Evolutionary conservation across 225 moss, liverwort and hornwort genomes (phyloP).

Genomic region (Asterella californica): DNA sequence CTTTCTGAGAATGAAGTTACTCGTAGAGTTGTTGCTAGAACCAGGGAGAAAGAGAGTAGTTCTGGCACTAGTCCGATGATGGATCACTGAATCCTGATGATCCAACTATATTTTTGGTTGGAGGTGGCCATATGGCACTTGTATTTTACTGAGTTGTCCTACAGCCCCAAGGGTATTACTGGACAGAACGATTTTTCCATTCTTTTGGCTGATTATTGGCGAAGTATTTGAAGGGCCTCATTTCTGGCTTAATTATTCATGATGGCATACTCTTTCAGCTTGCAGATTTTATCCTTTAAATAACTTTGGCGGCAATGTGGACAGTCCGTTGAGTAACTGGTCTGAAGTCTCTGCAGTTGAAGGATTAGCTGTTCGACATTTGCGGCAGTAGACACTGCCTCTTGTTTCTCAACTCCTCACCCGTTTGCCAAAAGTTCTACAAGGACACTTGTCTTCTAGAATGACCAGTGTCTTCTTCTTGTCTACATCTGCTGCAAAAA

Average conservation of each 20-base stretch:
- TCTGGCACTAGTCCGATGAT: neutral
- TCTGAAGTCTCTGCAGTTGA: neutral
- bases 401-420: too few species aligned
- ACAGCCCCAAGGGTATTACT: slow-evolving; percentile 8
- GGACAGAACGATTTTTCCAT: neutral
- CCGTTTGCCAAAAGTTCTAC: too few species aligned
- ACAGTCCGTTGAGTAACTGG: neutral
- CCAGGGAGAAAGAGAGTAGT: neutral
- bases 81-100: slow-evolving; percentile 6
- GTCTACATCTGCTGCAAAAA: too few species aligned
- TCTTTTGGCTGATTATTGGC: neutral
- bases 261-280: neutral
- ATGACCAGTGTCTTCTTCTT: too few species aligned
- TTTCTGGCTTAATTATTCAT: neutral
- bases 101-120: slow-evolving; percentile 2
- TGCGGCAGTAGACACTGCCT: too few species aligned
- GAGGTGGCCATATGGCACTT: neutral
- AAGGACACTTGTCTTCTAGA: too few species aligned
- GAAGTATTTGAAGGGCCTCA: neutral
- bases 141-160: slow-evolving; percentile 11
- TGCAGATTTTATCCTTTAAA: neutral
- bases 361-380: too few species aligned
- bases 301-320: neutral
- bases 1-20: neutral
- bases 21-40: neutral